Conservation (phyloP, 2,329 filamentous ascomycete species). For the Exophiala aquamarina region DNA sequence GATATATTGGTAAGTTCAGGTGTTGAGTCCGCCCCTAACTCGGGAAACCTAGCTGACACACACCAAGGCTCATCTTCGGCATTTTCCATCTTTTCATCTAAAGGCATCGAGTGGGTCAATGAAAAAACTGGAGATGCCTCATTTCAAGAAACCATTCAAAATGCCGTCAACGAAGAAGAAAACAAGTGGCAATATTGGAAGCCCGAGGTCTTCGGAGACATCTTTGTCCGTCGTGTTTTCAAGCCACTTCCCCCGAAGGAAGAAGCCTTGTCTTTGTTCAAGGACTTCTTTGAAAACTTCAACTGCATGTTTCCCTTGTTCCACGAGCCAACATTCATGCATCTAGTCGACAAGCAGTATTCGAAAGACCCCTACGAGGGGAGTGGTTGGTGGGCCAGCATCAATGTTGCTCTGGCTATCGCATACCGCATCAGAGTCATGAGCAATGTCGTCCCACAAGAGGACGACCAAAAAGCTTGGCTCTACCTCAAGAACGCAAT, state of each 20-base stretch:
- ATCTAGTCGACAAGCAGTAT: constrained; percentile 91
- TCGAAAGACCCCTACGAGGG: constrained; percentile 89
- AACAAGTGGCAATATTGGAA: constrained; percentile 98
- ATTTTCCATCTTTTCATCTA: constrained; percentile 97
- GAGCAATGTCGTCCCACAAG: constrained; percentile 86
- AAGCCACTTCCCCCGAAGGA: constrained; percentile 77
- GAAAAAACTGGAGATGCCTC: constrained; percentile 94
- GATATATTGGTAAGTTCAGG: constrained; percentile 85
- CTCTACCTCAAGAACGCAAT: constrained; percentile 95
- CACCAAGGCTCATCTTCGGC: constrained; percentile 85
- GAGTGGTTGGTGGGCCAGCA: constrained; percentile 96
- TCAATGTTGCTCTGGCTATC: constrained; percentile 93
- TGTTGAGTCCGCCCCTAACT: too few species aligned
- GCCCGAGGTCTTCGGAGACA: constrained; percentile 91
- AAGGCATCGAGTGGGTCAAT: constrained; percentile 98
- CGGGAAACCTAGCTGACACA: too few species aligned
- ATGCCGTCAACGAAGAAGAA: constrained; percentile 71
- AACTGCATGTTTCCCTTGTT: constrained; percentile 98
- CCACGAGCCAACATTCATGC: constrained; percentile 98
- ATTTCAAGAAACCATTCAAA: constrained; percentile 91
- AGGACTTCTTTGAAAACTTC: constrained; percentile 97
- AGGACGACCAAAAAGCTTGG: constrained; percentile 95
- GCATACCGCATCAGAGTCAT: constrained; percentile 89
- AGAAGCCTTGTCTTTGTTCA: constrained; percentile 84
- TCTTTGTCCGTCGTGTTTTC: constrained; percentile 84